These are phyloP conservation scores for Hypoxylon sp. DNA, from an alignment of 2,329 filamentous ascomycete species.

Conservation along the genomic window DNA sequence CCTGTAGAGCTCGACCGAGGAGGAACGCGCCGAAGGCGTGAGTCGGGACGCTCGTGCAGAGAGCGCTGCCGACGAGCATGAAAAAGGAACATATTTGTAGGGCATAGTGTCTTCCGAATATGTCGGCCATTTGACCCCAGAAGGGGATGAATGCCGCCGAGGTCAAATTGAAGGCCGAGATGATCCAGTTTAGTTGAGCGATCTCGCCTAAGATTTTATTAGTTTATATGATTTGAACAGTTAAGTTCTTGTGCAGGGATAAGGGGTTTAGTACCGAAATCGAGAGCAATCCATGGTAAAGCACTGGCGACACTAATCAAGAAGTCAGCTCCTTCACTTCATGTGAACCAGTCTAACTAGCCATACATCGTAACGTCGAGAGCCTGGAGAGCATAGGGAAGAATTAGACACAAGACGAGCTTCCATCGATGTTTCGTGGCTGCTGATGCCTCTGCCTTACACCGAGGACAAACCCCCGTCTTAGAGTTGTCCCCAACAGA, in stretches of 20 bases:
- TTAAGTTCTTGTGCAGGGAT: constrained; percentile 25
- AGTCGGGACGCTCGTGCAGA: constrained; percentile 71
- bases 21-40: constrained; percentile 71
- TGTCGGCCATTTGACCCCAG: constrained; percentile 75
- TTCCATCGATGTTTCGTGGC: constrained; percentile 67
- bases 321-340: constrained; percentile 6
- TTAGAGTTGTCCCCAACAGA: not conserved
- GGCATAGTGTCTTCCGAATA: constrained; percentile 73
- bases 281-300: constrained; percentile 72
- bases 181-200: constrained; percentile 77
- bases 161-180: constrained; percentile 77
- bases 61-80: constrained; percentile 72
- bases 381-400: constrained; percentile 73
- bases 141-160: constrained; percentile 77
- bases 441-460: constrained; percentile 55
- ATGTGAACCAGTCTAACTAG: not conserved
- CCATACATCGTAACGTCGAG: constrained; percentile 73
- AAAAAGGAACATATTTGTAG: constrained; percentile 70
- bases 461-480: constrained; percentile 49
- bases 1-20: constrained; percentile 74
- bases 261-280: constrained; percentile 66
- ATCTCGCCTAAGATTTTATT: constrained; percentile 59
- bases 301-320: constrained; percentile 65
- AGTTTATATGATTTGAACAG: not conserved
- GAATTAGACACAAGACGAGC: constrained; percentile 69